Base-by-base conservation (phyloP, 2,329 filamentous ascomycete genomes). In the Trichoderma koningii region DNA sequence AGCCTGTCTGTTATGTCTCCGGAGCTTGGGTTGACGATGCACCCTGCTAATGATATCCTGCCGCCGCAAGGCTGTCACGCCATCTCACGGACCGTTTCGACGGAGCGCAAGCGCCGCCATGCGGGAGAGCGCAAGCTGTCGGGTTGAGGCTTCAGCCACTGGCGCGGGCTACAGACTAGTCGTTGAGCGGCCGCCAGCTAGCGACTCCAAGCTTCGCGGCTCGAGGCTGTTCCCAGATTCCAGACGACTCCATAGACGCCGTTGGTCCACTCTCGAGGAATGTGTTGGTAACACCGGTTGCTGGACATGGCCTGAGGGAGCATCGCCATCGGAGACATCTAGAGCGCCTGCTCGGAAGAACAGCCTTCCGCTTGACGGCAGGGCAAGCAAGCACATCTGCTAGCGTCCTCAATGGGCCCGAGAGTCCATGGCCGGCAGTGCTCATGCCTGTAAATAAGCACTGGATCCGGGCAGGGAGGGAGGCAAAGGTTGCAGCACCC, bases 61-160 rank as follows among this genome's bases (percentile, higher is more conserved):
- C 44, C 28, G 44, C 44, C 15, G 23, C 30, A 60, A 17, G 19
- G 41, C 21, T 50, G 56, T 60, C 56, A 60, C 56, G 44, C 56
- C 56, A 60, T 60, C 9, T 50, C 56, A 47, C 44, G 9, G 45
- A 34, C 45, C 38, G 34, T 7, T 19, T 15, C 53, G 41, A 26
- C 38, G 23, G 26, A 52, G 50, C 26, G n/a, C 34, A 26, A 23
- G 52, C 52, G 19, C 19, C 45, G 23, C 47, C 12, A 50, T 56
- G 53, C 21, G 53, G 41, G 53, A 38, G 50, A 28, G 14, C 51
- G 56, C 56, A 50, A 28, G 34, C 56, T 28, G 30, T 42, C 38
- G 52, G 28, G 38, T 60, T 60, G 45, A 21, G 17, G 30, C 21
- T 51, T 42, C 19, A 7, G 41, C 45, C 51, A 60, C 34, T 38